Percentiles rank a stretch among this genome's conserved stretches.
Evolutionary conservation across 2,329 filamentous ascomycete species (phyloP).

Genomic region (Aschersonia sp.): DNA sequence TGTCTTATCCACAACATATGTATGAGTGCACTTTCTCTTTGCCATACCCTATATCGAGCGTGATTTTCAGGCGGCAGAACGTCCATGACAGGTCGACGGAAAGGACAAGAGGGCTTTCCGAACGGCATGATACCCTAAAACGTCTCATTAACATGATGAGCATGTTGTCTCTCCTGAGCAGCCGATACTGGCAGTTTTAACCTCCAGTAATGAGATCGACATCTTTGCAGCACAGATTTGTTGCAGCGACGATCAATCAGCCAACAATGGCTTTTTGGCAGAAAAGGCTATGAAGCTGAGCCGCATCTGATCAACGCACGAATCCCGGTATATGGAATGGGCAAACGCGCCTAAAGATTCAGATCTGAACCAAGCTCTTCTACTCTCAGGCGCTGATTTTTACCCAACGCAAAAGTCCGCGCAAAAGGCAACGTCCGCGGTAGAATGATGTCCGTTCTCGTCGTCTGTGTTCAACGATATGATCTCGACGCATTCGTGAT

Average conservation of each 20-base stretch:
- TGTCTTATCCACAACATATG: too few relatives aligned
- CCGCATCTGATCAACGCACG: conserved; percentile 78
- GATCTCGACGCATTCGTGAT: conserved; percentile 59
- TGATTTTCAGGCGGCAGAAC: not conserved
- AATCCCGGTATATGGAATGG: conserved; percentile 80
- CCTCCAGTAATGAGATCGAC: conserved; percentile 74
- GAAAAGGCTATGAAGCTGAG: conserved; percentile 68
- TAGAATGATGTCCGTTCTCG: conserved; percentile 6
- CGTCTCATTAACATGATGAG: conserved; percentile 54
- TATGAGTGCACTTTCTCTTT: too few relatives aligned
- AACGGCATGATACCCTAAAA: conserved; percentile 65
- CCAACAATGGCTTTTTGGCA: conserved; percentile 88
- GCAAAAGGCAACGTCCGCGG: conserved; percentile 45
- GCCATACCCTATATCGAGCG: too few relatives aligned
- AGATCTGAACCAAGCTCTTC: too few relatives aligned
- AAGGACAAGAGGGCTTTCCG: conserved; percentile 79
- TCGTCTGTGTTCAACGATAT: conserved; percentile 32
- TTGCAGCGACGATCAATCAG: conserved; percentile 71
- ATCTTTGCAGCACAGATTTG: conserved; percentile 74
- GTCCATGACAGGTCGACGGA: conserved; percentile 50
- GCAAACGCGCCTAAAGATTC: conserved; percentile 47
- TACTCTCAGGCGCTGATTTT: conserved; percentile 8
- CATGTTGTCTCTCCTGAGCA: conserved; percentile 30
- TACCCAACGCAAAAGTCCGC: conserved; percentile 66
- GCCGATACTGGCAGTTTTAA: conserved; percentile 66